Conservation (phyloP, 345 rosid genomes). For the Gossypioides kirkii region DNA sequence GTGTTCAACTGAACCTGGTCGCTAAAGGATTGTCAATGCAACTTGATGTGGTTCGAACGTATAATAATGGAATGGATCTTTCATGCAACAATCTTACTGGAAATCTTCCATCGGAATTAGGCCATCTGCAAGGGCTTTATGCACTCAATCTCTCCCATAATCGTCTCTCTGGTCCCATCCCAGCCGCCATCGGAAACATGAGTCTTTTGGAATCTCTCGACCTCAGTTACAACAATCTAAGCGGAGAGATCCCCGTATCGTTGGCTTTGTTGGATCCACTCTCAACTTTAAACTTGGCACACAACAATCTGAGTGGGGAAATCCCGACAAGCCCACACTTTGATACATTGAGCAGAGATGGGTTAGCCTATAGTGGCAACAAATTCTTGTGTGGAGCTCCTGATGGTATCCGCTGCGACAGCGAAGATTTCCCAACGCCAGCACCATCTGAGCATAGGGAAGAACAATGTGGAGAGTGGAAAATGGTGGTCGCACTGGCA, state of each 20-base stretch:
- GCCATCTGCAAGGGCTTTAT: neutral
- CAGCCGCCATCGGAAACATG: conserved; percentile 15
- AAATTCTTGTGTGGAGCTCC: conserved; percentile 20
- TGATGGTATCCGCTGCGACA: conserved; percentile 3
- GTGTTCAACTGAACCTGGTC: neutral
- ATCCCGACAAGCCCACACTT: conserved; percentile 19
- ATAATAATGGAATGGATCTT: conserved; percentile 24
- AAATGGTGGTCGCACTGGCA: neutral
- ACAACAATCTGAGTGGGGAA: conserved; percentile 32
- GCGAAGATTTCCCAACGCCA: neutral
- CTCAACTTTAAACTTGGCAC: conserved; percentile 15
- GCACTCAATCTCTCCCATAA: conserved; percentile 24
- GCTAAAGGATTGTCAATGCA: neutral
- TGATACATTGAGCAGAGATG: conserved; percentile 25
- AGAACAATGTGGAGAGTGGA: neutral
- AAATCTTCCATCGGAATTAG: conserved; percentile 18
- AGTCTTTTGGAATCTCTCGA: conserved; percentile 26
- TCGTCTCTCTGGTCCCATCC: conserved; percentile 12
- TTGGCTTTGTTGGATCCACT: conserved; percentile 2
- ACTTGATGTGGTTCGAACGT: conserved; percentile 13
- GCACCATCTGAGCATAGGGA: neutral
- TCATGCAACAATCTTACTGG: conserved; percentile 25
- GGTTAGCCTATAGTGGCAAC: conserved; percentile 16
- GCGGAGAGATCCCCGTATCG: conserved; percentile 18
- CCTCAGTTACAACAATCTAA: conserved; percentile 23